phyloP scores from a whole-genome alignment of 1,284 basidiomycete species.

The Trichosporon coremiiforme region DNA sequence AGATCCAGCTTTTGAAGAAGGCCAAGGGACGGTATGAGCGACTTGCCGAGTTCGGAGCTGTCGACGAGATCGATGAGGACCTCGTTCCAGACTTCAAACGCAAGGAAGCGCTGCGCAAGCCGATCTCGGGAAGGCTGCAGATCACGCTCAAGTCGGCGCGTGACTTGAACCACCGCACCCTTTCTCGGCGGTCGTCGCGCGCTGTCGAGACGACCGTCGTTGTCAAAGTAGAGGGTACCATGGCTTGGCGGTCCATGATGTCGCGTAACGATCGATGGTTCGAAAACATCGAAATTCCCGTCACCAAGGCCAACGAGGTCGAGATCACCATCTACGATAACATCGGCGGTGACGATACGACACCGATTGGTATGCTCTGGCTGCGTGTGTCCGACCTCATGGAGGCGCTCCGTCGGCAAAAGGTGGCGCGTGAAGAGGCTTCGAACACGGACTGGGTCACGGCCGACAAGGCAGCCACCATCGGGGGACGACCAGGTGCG shows the following conservation, averaged over 20 bases:
- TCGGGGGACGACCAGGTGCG: slow-evolving; percentile 46
- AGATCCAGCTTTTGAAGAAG: slow-evolving; percentile 88
- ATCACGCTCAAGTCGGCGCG: slow-evolving; percentile 86
- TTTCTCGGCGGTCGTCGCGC: slow-evolving; percentile 75
- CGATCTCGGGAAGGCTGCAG: slow-evolving; percentile 88
- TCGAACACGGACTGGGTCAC: slow-evolving; percentile 78
- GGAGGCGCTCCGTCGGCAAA: slow-evolving; percentile 90
- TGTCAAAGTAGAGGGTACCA: slow-evolving; percentile 94
- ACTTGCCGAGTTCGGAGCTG: slow-evolving; percentile 85
- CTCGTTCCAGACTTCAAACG: slow-evolving; percentile 74
- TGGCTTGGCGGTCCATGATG: slow-evolving; percentile 87
- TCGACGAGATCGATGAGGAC: slow-evolving; percentile 73
- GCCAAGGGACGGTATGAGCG: slow-evolving; percentile 97
- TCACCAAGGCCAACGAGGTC: slow-evolving; percentile 98
- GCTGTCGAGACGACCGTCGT: slow-evolving; percentile 83
- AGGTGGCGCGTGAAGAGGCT: slow-evolving; percentile 76
- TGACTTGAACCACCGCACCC: slow-evolving; percentile 91
- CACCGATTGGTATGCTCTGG: slow-evolving; percentile 96
- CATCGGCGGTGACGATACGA: slow-evolving; percentile 72
- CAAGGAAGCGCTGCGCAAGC: slow-evolving; percentile 88
- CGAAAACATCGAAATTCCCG: slow-evolving; percentile 93
- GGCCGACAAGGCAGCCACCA: slow-evolving; percentile 61
- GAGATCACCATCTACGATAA: slow-evolving; percentile 97
- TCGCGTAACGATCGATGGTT: slow-evolving; percentile 95
- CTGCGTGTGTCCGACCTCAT: slow-evolving; percentile 92